phyloP scores from a whole-genome alignment of 768 basidiomycete species.

The Mycena belliarum region DNA sequence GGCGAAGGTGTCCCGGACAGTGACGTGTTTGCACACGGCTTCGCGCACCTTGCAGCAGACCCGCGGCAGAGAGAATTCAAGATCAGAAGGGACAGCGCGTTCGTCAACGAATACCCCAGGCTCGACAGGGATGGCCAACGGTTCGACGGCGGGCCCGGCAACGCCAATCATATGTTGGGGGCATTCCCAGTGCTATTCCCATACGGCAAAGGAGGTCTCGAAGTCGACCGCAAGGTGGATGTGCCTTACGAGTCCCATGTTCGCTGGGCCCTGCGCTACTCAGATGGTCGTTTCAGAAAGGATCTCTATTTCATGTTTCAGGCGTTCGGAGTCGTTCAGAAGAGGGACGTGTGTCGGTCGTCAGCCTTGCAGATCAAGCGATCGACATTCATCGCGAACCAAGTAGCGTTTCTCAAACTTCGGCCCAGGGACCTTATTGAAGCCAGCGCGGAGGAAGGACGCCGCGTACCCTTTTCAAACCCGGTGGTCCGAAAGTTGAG shows the following conservation, averaged over 20 bases:
- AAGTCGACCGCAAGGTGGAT: not conserved
- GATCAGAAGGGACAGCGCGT: constrained; percentile 21
- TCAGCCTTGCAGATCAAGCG: constrained; percentile 35
- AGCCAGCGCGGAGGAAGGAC: constrained; percentile 37
- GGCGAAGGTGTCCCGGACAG: not conserved
- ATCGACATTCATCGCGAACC: constrained; percentile 25
- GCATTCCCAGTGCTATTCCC: too few species aligned
- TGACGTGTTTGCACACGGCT: not conserved
- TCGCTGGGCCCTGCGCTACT: constrained; percentile 30
- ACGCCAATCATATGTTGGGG: too few species aligned
- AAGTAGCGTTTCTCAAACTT: constrained; percentile 24
- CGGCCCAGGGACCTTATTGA: constrained; percentile 29
- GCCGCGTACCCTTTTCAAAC: constrained; percentile 24
- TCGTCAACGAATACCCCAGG: constrained; percentile 31
- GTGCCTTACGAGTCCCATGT: constrained; percentile 32
- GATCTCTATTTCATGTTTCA: constrained; percentile 31
- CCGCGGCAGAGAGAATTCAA: not conserved
- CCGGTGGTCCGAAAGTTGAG: constrained; percentile 27
- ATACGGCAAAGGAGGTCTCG: too few species aligned
- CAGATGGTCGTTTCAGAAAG: constrained; percentile 30
- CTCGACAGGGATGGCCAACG: too few species aligned
- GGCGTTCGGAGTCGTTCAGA: constrained; percentile 33
- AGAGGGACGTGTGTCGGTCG: constrained; percentile 24
- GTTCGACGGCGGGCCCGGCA: too few species aligned
- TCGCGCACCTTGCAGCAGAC: not conserved